These are phyloP conservation scores for Brassica juncea DNA, from an alignment of 345 rosid genomes.

Conservation along the genomic window DNA sequence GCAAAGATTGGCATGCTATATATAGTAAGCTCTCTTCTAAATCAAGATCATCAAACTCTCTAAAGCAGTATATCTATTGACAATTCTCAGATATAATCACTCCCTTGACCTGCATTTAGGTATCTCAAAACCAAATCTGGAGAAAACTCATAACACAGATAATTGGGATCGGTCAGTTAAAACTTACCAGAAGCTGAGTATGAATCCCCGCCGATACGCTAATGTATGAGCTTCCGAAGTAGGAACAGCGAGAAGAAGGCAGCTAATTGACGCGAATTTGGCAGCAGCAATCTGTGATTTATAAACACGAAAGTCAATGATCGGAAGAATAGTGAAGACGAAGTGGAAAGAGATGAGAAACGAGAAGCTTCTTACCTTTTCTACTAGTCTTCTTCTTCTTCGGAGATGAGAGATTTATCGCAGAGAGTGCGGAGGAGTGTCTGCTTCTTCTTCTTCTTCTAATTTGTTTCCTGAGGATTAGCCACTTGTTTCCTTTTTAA, in stretches of 20 bases:
- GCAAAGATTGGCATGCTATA: background rate
- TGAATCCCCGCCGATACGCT: conserved; percentile 1
- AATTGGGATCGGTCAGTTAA: background rate
- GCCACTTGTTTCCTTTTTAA: background rate
- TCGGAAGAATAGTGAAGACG: background rate
- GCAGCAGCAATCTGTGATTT: conserved; percentile 22
- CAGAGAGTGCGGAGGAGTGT: background rate
- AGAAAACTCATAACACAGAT: conserved; percentile 12
- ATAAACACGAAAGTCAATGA: conserved; percentile 18
- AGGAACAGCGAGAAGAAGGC: background rate
- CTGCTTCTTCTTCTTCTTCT: background rate
- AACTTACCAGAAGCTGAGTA: conserved; percentile 22
- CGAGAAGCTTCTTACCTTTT: conserved; percentile 13
- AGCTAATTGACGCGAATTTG: conserved; percentile 5
- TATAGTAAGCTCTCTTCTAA: background rate
- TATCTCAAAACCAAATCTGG: conserved; percentile 4
- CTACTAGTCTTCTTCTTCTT: background rate
- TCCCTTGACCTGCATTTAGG: background rate
- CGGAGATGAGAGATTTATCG: background rate
- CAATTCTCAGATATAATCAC: background rate
- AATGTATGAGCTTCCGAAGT: background rate
- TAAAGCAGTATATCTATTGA: background rate
- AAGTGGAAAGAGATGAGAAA: background rate
- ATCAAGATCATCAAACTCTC: conserved; percentile 8
- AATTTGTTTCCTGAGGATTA: background rate